phyloP scores from a whole-genome alignment of 345 rosid genomes.

The Heritiera littoralis region DNA sequence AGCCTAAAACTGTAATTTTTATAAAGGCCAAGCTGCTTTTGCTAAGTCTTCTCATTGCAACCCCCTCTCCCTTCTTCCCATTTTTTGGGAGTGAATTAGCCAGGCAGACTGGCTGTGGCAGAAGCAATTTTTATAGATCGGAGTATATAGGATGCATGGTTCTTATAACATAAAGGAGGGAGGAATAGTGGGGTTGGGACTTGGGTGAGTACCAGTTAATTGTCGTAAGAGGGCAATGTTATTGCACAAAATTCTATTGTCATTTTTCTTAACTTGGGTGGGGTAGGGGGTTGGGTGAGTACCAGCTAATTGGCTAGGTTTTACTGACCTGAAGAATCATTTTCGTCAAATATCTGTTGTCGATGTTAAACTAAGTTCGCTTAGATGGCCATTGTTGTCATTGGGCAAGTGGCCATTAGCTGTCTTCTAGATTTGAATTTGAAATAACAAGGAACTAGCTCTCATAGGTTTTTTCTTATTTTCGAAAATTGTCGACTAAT shows the following conservation, averaged over 20 bases:
- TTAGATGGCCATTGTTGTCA: not conserved
- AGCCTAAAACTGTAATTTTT: conserved; percentile 9
- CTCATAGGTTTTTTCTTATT: too few species aligned
- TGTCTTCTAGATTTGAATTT: not conserved
- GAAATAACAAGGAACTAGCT: not conserved
- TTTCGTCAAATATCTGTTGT: not conserved
- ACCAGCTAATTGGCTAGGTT: conserved; percentile 54
- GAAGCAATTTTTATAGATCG: not conserved
- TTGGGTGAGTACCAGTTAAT: not conserved
- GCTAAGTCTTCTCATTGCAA: not conserved
- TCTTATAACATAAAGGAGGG: not conserved
- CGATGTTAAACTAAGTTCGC: not conserved
- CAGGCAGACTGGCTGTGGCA: not conserved
- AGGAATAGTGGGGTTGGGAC: not conserved
- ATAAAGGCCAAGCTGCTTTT: not conserved
- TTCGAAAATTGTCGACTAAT: too few species aligned
- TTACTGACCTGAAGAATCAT: conserved; percentile 1
- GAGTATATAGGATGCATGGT: not conserved
- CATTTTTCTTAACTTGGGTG: too few species aligned
- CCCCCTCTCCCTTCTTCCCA: too few species aligned
- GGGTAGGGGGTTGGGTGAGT: too few species aligned
- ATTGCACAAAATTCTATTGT: not conserved
- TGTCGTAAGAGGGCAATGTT: not conserved
- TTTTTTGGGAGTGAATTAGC: conserved; percentile 1
- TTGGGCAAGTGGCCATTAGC: not conserved